Percentiles rank a stretch among this genome's conserved stretches.
phyloP scores from a whole-genome alignment of 805 yeast species.

The Komagataella phaffii region DNA sequence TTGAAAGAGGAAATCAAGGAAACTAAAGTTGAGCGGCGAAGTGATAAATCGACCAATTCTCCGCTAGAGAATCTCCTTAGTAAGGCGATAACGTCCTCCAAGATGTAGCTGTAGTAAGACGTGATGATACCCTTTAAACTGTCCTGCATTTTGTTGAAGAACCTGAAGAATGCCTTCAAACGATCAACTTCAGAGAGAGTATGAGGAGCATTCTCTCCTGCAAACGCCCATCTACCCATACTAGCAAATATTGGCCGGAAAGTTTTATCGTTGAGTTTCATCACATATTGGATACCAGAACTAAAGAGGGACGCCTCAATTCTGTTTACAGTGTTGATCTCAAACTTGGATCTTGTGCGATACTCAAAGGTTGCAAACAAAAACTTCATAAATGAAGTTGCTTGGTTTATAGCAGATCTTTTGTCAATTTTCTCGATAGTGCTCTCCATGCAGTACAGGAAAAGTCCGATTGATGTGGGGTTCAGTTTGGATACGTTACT shows the following conservation, averaged over 20 bases:
- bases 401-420: conserved; percentile 60
- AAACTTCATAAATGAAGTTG: conserved; percentile 56
- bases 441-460: conserved; percentile 50
- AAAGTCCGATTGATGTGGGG: conserved; percentile 50
- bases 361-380: conserved; percentile 60
- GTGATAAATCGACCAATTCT: conserved; percentile 27
- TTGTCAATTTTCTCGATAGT: conserved; percentile 58
- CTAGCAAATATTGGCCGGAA: conserved; percentile 88
- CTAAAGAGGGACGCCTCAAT: conserved; percentile 67
- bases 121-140: conserved; percentile 80
- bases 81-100: conserved; percentile 56
- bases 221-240: conserved; percentile 84
- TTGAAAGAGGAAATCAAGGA: conserved; percentile 74
- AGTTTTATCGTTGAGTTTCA: conserved; percentile 86
- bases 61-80: conserved; percentile 34
- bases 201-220: conserved; percentile 55
- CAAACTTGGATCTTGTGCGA: conserved; percentile 46
- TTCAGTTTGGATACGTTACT: conserved; percentile 20
- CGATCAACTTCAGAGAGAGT: conserved; percentile 40
- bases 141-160: conserved; percentile 76
- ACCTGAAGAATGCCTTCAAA: conserved; percentile 65
- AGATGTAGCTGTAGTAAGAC: conserved; percentile 69
- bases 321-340: conserved; percentile 62
- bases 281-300: conserved; percentile 62
- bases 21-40: conserved; percentile 62